A percentile compares a stretch with the other conserved stretches of the same genome.
phyloP scores from a whole-genome alignment of 2,329 filamentous ascomycete species.

The Claviceps capensis region DNA sequence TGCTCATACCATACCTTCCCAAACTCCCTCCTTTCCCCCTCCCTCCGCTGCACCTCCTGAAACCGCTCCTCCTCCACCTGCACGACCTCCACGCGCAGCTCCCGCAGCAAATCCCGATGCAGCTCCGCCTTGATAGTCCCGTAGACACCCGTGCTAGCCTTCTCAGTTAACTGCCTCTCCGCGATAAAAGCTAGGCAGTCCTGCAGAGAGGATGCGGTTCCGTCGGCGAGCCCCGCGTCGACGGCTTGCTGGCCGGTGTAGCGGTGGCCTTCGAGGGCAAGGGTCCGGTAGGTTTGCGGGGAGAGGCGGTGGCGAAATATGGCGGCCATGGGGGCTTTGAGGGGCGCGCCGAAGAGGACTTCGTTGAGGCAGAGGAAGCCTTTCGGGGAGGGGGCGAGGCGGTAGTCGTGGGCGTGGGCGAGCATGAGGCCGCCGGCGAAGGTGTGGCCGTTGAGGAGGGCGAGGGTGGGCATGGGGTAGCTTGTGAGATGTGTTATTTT shows the following conservation, averaged over 20 bases:
- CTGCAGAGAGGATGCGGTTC: constrained; percentile 38
- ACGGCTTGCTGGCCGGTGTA: constrained; percentile 51
- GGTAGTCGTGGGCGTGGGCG: constrained; percentile 73
- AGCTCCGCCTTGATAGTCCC: constrained; percentile 62
- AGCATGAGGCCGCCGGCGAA: constrained; percentile 65
- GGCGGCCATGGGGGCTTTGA: constrained; percentile 58
- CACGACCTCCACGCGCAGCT: constrained; percentile 38
- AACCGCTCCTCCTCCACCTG: constrained; percentile 37
- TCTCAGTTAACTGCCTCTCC: constrained; percentile 44
- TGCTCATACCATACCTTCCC: constrained; percentile 34
- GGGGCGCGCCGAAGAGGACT: constrained; percentile 63
- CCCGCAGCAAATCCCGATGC: constrained; percentile 50
- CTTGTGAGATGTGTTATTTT: constrained; percentile 55
- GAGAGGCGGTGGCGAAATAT: constrained; percentile 61
- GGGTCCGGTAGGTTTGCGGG: constrained; percentile 40
- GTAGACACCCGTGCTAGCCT: constrained; percentile 53
- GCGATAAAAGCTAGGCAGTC: constrained; percentile 47
- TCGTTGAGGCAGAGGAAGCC: constrained; percentile 77
- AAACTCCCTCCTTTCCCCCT: constrained; percentile 28
- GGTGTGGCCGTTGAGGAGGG: constrained; percentile 66
- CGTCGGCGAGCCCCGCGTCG: constrained; percentile 55
- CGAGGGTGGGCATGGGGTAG: constrained; percentile 71
- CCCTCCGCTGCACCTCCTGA: constrained; percentile 24
- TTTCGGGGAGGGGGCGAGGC: constrained; percentile 54
- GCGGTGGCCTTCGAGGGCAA: constrained; percentile 62